These are phyloP conservation scores for Sungouiozyma intestinalis DNA, from an alignment of 805 yeast species.

Conservation along the genomic window DNA sequence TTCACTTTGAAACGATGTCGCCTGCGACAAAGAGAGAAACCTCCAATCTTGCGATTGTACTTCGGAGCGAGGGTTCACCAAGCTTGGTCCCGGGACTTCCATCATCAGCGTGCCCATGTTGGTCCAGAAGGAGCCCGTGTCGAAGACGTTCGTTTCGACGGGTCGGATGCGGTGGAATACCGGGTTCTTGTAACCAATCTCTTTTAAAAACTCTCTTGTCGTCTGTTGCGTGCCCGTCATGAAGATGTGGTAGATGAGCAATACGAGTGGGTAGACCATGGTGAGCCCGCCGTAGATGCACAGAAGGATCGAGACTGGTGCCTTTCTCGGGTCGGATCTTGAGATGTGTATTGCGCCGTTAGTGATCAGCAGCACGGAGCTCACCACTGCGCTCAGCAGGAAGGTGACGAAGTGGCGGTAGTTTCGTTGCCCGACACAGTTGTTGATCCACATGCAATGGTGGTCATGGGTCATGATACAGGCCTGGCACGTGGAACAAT, in stretches of 20 bases:
- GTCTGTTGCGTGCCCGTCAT: constrained; percentile 50
- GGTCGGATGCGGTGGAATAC: constrained; percentile 16
- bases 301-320: constrained; percentile 41
- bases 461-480: constrained; percentile 61
- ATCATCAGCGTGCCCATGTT: constrained; percentile 29
- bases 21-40: constrained; percentile 13
- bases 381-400: constrained; percentile 30
- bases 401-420: constrained; percentile 51
- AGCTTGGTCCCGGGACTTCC: constrained; percentile 33
- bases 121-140: constrained; percentile 19
- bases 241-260: constrained; percentile 44
- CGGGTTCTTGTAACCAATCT: constrained; percentile 30
- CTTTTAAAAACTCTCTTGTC: constrained; percentile 60
- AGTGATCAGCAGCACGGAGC: constrained; percentile 21
- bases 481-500: constrained; percentile 57
- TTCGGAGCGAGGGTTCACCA: constrained; percentile 24
- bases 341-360: constrained; percentile 17
- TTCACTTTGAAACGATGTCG: not conserved
- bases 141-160: constrained; percentile 30
- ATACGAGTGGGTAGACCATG: constrained; percentile 44
- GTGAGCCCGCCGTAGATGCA: constrained; percentile 38
- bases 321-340: constrained; percentile 6
- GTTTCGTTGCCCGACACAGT: constrained; percentile 67
- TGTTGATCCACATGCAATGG: constrained; percentile 61
- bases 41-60: constrained; percentile 32